Conservation (phyloP, 306 rosid species). For the Gastrolobium bilobum region DNA sequence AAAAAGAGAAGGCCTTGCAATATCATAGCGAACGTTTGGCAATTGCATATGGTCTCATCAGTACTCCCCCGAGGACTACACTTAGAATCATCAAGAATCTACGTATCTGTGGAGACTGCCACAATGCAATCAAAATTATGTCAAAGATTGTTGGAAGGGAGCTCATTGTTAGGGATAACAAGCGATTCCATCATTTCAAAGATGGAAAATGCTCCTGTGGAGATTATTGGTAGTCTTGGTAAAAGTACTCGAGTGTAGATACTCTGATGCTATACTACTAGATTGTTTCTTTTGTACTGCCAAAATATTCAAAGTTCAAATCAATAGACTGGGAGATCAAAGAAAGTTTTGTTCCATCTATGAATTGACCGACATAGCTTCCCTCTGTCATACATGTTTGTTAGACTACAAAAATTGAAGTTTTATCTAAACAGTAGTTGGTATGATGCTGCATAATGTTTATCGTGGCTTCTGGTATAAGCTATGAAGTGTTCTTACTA, state of each 20-base stretch:
- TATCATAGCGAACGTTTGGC: slow-evolving; percentile 95
- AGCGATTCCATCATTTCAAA: slow-evolving; percentile 94
- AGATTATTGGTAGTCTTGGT: slow-evolving; percentile 79
- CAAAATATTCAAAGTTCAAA: slow-evolving; percentile 33
- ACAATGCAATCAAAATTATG: slow-evolving; percentile 92
- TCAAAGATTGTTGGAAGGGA: slow-evolving; percentile 92
- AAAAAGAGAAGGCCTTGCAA: slow-evolving; percentile 90
- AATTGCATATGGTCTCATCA: slow-evolving; percentile 92
- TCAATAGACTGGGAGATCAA: slow-evolving; percentile 13
- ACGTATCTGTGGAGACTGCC: slow-evolving; percentile 96
- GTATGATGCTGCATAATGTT: slow-evolving; percentile 8
- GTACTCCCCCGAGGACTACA: slow-evolving; percentile 96
- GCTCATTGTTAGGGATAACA: slow-evolving; percentile 93
- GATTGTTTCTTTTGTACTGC: slow-evolving; percentile 38
- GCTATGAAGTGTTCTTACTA: not conserved
- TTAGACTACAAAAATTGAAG: slow-evolving; percentile 21
- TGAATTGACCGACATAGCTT: slow-evolving; percentile 18
- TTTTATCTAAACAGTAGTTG: slow-evolving; percentile 14
- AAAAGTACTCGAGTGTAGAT: slow-evolving; percentile 39
- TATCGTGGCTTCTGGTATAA: not conserved
- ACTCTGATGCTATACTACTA: slow-evolving; percentile 34
- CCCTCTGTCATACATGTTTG: slow-evolving; percentile 19
- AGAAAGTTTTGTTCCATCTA: slow-evolving; percentile 30
- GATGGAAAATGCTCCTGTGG: slow-evolving; percentile 92
- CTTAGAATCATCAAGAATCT: slow-evolving; percentile 94